Conservation (phyloP, 495 filamentous ascomycete species). For the Jackrogersella multiformis region DNA sequence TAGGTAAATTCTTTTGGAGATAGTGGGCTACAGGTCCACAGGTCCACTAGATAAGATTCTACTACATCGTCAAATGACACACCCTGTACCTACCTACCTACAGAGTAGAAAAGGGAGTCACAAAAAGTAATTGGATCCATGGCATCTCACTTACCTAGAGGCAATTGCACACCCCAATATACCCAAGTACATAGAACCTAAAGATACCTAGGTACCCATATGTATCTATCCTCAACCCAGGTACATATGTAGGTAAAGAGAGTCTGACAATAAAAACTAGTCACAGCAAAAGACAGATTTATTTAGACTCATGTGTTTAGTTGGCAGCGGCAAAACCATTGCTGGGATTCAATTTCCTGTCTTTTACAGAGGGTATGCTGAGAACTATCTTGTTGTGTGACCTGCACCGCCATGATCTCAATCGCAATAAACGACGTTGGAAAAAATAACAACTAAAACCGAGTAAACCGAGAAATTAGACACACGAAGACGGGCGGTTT, state of each 20-base stretch:
- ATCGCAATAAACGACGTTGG: constrained; percentile 35
- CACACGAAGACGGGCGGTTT: constrained; percentile 38
- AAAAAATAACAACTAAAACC: constrained; percentile 41
- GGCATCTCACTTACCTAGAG: no score
- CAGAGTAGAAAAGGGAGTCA: no score
- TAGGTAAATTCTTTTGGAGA: constrained; percentile 6
- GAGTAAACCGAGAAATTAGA: constrained; percentile 29
- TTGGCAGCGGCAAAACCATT: constrained; percentile 49
- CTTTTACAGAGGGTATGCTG: constrained; percentile 43
- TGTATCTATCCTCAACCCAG: neutral
- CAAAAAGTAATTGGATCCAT: no score
- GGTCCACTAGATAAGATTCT: neutral
- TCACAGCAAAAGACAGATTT: neutral
- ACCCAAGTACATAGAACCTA: neutral
- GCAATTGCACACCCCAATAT: neutral
- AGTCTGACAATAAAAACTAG: neutral
- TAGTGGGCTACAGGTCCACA: neutral
- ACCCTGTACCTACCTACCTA: no score
- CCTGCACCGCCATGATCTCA: constrained; percentile 48
- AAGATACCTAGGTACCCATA: no score
- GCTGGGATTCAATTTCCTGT: constrained; percentile 42
- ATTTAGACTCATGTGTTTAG: constrained; percentile 29
- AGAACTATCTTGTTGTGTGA: constrained; percentile 50
- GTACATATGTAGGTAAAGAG: neutral
- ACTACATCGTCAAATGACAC: no score